Evolutionary conservation across 345 rosid genomes (phyloP), one percentile per base, ranked within the genome.

Genomic region (Salix exigua): DNA sequence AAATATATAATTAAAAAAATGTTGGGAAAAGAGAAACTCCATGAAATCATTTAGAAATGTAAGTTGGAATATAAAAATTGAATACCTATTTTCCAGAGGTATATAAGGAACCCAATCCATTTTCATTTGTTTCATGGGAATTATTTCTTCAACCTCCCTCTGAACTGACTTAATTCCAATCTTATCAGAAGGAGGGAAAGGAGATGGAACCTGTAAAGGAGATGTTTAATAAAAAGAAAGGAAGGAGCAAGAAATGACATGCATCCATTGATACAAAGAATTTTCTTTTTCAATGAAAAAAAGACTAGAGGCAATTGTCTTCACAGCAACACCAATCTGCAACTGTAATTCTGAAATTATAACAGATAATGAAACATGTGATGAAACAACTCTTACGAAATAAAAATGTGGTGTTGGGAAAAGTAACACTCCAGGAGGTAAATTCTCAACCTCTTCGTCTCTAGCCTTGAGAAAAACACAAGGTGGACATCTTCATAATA

Each of bases 51-150:
- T 60, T 61, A 10, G 40, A 48, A 80, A 40, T 51, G 63, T 75
- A 16, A 67, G 66, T 17, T 9, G 58, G 55, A 71, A 37, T 33
- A 63, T 35, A 23, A 30, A 75, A 30, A 35, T 48, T 73, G 48
- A n/a, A 46, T 85, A 92, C 99, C 99, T 91, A 31, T 93, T 85
- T 73, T 91, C 94, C 74, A 90, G 48, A 38, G 99, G 97, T 78
- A 96, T 85, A 80, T 96, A 96, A 7, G 99, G 99, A 78, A 90
- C 86, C 99, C 99, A 94, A 73, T 88, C 97, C 99, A 96, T 96
- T 86, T 96, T 92, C 99, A 96, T 96, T 77, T 90, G 85, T 75
- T 88, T 96, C 99, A 96, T 94, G n/a, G 98, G 98, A 86, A 96
- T 75, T 82, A 94, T 94, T 83, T 94, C 98, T 86, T 96, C 99